Base-by-base conservation (phyloP, 2,329 filamentous ascomycete species). In the Xylariales sp. region DNA sequence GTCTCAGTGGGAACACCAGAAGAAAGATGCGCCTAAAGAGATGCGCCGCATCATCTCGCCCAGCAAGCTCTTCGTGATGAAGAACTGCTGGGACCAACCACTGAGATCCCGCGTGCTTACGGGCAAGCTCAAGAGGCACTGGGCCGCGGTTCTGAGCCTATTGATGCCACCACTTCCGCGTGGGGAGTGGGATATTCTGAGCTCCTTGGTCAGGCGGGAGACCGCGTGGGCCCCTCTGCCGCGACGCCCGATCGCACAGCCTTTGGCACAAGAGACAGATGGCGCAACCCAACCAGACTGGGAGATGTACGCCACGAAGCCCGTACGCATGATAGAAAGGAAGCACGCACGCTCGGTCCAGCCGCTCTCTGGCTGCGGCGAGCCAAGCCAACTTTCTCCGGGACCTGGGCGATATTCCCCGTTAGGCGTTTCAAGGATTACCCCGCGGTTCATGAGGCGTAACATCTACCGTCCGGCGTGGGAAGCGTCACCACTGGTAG, bases 181-280 rank as follows among this genome's bases (percentile, higher is more conserved):
- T 19, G 59, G 62, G 14, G 75, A 82, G 50, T 83, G 76, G 76
- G 64, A 80, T 12, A 51, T 67, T 12, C 55, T 83, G n/a, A 56
- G 56, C n/a, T 55, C 57, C 17, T 47, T 83, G 24, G 65, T 65
- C 4, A 64, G 65, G 3, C 49, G 51, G 33, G 35, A 43, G 15
- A 42, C 44, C 4, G 56, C 65, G 21, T 70, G 66, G 59, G 48
- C 40, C 14, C 46, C 69, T 2, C 67, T 69, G 16, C 29, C 44
- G 2, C 55, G 65, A 21, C 54, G 68, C 19, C 41, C 58, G 1
- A 47, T 62, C 11, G 63, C 57, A 1, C 45, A 25, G 18, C 21
- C 24, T 27, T n/a, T 35, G 5, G 21, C 20, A n/a, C n/a, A n/a
- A n/a, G n/a, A n/a, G n/a, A 25, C 23, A n/a, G 23, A 25, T n/a